These are phyloP conservation scores for Ramaria rubella DNA, from an alignment of 768 basidiomycete genomes.

Conservation along the genomic window DNA sequence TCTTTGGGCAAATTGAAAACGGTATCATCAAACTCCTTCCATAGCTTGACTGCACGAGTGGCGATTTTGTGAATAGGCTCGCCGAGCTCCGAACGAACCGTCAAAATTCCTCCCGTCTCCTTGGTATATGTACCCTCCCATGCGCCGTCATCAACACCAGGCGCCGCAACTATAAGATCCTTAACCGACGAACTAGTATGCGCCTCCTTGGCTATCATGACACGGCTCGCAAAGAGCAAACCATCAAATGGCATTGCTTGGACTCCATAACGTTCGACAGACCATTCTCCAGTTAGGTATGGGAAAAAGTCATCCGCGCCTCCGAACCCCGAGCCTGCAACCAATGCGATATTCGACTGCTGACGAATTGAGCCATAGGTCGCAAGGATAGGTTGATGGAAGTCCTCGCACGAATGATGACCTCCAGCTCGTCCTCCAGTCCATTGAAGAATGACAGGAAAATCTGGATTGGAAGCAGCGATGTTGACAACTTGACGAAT, in stretches of 20 bases:
- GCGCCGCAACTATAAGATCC: slow-evolving; percentile 89
- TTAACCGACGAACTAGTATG: slow-evolving; percentile 94
- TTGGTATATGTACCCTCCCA: slow-evolving; percentile 96
- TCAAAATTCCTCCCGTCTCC: slow-evolving; percentile 93
- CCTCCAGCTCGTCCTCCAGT: slow-evolving; percentile 98
- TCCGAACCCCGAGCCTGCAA: slow-evolving; percentile 95
- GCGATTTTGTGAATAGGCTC: slow-evolving; percentile 99
- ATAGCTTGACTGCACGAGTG: slow-evolving; percentile 91
- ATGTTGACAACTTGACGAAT: slow-evolving; percentile 97
- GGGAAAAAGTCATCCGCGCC: slow-evolving; percentile 94
- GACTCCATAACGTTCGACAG: slow-evolving; percentile 65
- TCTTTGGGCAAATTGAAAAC: slow-evolving; percentile 95
- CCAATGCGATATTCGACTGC: slow-evolving; percentile 80
- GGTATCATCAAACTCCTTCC: slow-evolving; percentile 97
- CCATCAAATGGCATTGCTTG: slow-evolving; percentile 99
- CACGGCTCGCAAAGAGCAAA: slow-evolving; percentile 90
- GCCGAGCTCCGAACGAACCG: slow-evolving; percentile 94
- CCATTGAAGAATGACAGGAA: slow-evolving; percentile 98
- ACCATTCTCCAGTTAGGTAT: slow-evolving; percentile 96
- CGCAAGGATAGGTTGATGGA: slow-evolving; percentile 90
- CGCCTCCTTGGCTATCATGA: slow-evolving; percentile 99
- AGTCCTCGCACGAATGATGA: slow-evolving; percentile 97
- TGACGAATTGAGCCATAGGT: slow-evolving; percentile 90
- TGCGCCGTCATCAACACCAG: slow-evolving; percentile 82
- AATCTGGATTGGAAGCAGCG: slow-evolving; percentile 87